Evolutionary conservation across 106 monocot genomes (phyloP).

Genomic region (Platanthera guangdongensis): DNA sequence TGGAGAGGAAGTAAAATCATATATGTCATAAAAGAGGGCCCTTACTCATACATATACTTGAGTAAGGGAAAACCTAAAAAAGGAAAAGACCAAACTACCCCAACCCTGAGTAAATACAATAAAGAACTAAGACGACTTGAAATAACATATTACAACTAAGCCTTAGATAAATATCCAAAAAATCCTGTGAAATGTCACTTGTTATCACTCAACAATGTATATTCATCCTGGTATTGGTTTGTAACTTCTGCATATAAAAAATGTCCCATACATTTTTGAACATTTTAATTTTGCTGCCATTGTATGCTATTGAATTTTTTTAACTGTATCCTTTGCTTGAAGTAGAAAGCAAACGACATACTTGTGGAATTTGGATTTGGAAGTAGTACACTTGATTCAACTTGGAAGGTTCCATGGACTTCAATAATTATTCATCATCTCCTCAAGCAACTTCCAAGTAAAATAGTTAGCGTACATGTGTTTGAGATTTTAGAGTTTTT

Average conservation of each 20-base stretch:
- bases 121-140: too few relatives aligned
- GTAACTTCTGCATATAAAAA: neutral
- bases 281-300: neutral
- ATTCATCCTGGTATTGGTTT: neutral
- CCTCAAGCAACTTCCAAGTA: conserved; percentile 29
- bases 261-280: neutral
- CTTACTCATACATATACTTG: too few relatives aligned
- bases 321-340: neutral
- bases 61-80: too few relatives aligned
- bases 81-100: too few relatives aligned
- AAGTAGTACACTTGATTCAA: neutral
- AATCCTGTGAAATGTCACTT: neutral
- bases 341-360: conserved; percentile 12
- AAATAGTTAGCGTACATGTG: conserved; percentile 17
- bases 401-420: conserved; percentile 15
- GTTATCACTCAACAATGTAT: neutral
- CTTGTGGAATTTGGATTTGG: conserved; percentile 22
- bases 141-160: too few relatives aligned
- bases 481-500: conserved; percentile 19
- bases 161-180: neutral
- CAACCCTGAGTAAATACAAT: too few relatives aligned
- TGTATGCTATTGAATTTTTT: neutral
- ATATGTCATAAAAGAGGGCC: too few relatives aligned
- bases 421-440: conserved; percentile 28
- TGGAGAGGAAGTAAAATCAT: too few relatives aligned